Conservation (phyloP, 805 yeast species). For the Huiozyma sinensis region DNA sequence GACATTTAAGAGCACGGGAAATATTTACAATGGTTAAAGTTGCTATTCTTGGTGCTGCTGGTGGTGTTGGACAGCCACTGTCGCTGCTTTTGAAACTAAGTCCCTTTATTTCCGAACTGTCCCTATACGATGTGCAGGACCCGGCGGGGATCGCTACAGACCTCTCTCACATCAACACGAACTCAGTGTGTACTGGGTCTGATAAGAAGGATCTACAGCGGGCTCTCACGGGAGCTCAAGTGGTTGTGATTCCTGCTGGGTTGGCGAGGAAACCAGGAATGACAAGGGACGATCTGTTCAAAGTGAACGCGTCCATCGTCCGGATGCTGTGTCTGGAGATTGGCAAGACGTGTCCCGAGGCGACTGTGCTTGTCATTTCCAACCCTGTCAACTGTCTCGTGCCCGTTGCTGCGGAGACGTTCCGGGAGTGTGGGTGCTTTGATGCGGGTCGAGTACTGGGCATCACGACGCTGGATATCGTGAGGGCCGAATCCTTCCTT, state of each 20-base stretch:
- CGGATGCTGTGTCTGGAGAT: constrained; percentile 63
- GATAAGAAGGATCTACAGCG: constrained; percentile 53
- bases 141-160: constrained; percentile 79
- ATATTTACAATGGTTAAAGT: constrained; percentile 40
- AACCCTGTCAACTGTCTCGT: constrained; percentile 82
- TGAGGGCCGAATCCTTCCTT: constrained; percentile 64
- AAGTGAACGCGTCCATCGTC: constrained; percentile 74
- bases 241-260: constrained; percentile 84
- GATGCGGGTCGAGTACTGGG: constrained; percentile 72
- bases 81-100: constrained; percentile 58
- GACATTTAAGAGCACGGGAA: background rate
- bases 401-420: constrained; percentile 72
- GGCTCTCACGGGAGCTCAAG: constrained; percentile 72
- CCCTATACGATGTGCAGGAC: constrained; percentile 63
- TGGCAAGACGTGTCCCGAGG: constrained; percentile 58
- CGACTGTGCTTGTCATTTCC: constrained; percentile 56
- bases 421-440: constrained; percentile 60
- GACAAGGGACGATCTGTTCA: constrained; percentile 80
- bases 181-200: constrained; percentile 56
- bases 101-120: constrained; percentile 58
- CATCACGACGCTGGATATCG: constrained; percentile 71
- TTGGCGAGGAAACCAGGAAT: constrained; percentile 85
- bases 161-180: constrained; percentile 68
- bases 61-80: constrained; percentile 73
- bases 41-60: constrained; percentile 74